Percentiles rank a stretch among this genome's conserved stretches.
Conservation (phyloP, 1,284 basidiomycete species). For the Puccinia horiana region DNA sequence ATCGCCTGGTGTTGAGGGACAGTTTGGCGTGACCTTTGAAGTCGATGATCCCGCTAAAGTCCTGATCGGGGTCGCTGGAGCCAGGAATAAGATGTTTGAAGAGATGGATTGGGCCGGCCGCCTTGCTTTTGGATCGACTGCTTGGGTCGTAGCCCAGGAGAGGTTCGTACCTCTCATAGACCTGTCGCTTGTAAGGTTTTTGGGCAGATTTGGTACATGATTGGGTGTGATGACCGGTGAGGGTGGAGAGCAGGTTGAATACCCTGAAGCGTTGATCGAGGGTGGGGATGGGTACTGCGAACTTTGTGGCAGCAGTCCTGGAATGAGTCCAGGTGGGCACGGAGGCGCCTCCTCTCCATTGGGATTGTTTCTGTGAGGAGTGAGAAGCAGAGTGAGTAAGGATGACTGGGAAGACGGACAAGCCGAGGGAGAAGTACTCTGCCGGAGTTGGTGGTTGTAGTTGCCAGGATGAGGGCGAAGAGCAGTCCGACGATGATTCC, state of each 20-base stretch:
- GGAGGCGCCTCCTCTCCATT: slow-evolving; percentile 43
- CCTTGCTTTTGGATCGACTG: slow-evolving; percentile 42
- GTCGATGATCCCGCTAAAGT: slow-evolving; percentile 61
- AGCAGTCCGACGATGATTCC: slow-evolving; percentile 44
- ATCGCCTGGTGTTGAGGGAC: slow-evolving; percentile 46
- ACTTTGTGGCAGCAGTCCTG: slow-evolving; percentile 42
- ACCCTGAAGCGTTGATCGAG: slow-evolving; percentile 76
- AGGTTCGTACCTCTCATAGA: slow-evolving; percentile 75
- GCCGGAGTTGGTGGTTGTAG: background rate
- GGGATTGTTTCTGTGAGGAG: background rate
- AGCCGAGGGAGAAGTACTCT: background rate
- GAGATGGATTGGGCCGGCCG: slow-evolving; percentile 63
- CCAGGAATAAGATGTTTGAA: slow-evolving; percentile 63
- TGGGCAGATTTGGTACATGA: slow-evolving; percentile 80
- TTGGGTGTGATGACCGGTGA: slow-evolving; percentile 84
- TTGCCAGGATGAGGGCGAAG: slow-evolving; percentile 28
- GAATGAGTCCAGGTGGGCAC: slow-evolving; percentile 50
- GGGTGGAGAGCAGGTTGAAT: slow-evolving; percentile 77
- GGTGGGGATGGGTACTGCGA: slow-evolving; percentile 52
- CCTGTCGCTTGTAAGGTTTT: slow-evolving; percentile 78
- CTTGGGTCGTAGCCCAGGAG: slow-evolving; percentile 75
- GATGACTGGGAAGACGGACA: background rate
- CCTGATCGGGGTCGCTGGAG: slow-evolving; percentile 54
- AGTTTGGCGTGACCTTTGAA: slow-evolving; percentile 61
- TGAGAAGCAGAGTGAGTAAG: background rate